These are phyloP conservation scores for Neonectria neomacrospora DNA, from an alignment of 2,329 filamentous ascomycete genomes.

Conservation along the genomic window DNA sequence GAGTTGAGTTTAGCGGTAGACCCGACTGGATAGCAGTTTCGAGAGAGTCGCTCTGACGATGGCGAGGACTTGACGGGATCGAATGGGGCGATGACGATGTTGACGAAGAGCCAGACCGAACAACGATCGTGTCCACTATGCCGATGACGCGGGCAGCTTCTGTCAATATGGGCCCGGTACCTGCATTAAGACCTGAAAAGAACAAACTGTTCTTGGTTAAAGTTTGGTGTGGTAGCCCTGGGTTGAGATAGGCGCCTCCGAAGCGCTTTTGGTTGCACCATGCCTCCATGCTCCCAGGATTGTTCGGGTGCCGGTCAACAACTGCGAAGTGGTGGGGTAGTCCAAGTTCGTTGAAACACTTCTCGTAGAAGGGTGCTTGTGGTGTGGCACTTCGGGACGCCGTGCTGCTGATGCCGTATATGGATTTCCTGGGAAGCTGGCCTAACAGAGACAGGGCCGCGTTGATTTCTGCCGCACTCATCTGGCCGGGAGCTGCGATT, in stretches of 20 bases:
- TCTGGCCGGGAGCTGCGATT: slow-evolving; percentile 85
- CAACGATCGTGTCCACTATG: slow-evolving; percentile 83
- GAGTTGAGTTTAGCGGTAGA: slow-evolving; percentile 61
- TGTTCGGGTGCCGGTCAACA: slow-evolving; percentile 75
- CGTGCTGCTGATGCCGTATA: slow-evolving; percentile 82
- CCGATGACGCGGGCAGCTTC: slow-evolving; percentile 83
- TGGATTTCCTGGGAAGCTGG: slow-evolving; percentile 80
- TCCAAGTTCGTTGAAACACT: slow-evolving; percentile 84
- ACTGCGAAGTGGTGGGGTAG: slow-evolving; percentile 84
- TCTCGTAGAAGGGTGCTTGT: slow-evolving; percentile 87
- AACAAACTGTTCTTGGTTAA: slow-evolving; percentile 68
- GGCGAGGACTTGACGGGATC: slow-evolving; percentile 60
- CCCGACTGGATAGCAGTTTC: slow-evolving; percentile 46
- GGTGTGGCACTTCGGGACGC: slow-evolving; percentile 71
- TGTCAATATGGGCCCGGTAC: slow-evolving; percentile 69
- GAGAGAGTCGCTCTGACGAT: slow-evolving; percentile 46
- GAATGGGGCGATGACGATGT: slow-evolving; percentile 59
- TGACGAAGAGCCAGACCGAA: slow-evolving; percentile 59
- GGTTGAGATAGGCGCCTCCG: slow-evolving; percentile 84
- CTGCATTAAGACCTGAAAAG: slow-evolving; percentile 62
- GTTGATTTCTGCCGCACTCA: slow-evolving; percentile 89
- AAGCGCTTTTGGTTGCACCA: slow-evolving; percentile 80
- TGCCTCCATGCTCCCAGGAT: slow-evolving; percentile 73
- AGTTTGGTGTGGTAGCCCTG: slow-evolving; percentile 70
- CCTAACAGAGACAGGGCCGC: slow-evolving; percentile 81